Evolutionary conservation across 2,329 filamentous ascomycete species (phyloP), one percentile per base, ranked within the genome.

Genomic region (Aspergillus floridensis): DNA sequence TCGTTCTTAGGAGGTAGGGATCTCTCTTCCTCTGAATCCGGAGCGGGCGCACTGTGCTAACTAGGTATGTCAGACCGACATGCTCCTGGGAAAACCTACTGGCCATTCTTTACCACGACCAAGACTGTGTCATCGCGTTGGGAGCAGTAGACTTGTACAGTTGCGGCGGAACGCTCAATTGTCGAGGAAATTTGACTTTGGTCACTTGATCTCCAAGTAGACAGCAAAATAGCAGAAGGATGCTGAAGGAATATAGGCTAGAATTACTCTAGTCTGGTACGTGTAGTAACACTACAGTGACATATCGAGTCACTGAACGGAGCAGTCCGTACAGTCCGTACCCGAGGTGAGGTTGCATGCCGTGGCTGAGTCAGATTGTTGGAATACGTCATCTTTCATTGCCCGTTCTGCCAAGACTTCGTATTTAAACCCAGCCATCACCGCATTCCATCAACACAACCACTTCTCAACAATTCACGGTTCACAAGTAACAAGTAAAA

Each of bases 1-100:
- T 70, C 67, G 26, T 70, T 70, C 48, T 55, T 70, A 4, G 69
- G 68, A 58, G 68, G 65, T 68, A 26, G 56, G 64, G 53, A 49
- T 46, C 10, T 16, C 12, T 41, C n/a, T 14, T 12, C 10, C 5
- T 12, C n/a, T 49, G 29, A 5, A 11, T 19, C 1, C 16, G 19
- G 12, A 24, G 2, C 11, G 4, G 24, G 6, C 12, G 7, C 10
- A 2, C 19, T 5, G 49, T 16, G 32, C 31, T 53, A 31, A 53
- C 38, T 12, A 8, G 44, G 16, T 38, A 8, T 47, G 16, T 38
- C 24, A 67, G 66, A 68, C 29, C 63, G 64, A 12, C 61, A 68
- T 51, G 54, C 57, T 6, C 66, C 66, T 3, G 66, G 65, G 2
- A 67, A 67, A 32, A 66, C 65, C 31, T 68, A 67, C 35, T 68